Evolutionary conservation across 225 moss, liverwort and hornwort genomes (phyloP).

Genomic region (Marchantia polymorpha): DNA sequence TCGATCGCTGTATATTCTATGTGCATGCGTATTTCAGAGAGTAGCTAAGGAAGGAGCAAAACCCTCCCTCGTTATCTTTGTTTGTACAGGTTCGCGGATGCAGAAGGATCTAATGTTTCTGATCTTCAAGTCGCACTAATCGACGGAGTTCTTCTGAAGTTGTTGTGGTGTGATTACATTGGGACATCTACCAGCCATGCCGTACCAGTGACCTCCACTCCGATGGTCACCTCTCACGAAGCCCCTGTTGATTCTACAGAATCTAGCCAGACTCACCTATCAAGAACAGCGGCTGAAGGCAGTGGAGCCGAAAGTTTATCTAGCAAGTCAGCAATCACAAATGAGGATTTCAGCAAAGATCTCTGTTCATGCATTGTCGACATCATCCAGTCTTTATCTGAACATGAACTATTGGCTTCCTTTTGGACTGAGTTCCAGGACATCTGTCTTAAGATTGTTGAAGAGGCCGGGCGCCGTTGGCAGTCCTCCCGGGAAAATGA

Average conservation of each 20-base stretch:
- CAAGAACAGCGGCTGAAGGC: slow-evolving; percentile 3
- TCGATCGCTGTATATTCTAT: too few relatives aligned
- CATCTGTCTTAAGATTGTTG: slow-evolving; percentile 50
- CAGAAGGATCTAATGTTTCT: slow-evolving; percentile 34
- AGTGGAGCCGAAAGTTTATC: background rate
- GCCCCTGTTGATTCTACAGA: slow-evolving; percentile 13
- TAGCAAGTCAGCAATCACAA: slow-evolving; percentile 27
- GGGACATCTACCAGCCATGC: slow-evolving; percentile 23
- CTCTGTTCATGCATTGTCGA: slow-evolving; percentile 57
- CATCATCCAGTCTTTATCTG: slow-evolving; percentile 47
- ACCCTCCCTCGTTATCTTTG: background rate
- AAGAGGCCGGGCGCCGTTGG: slow-evolving; percentile 45
- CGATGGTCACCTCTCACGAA: background rate
- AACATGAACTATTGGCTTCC: slow-evolving; percentile 42
- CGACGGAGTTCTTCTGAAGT: slow-evolving; percentile 65
- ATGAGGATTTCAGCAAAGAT: slow-evolving; percentile 47
- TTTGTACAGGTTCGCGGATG: slow-evolving; percentile 36
- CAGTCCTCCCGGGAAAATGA: slow-evolving; percentile 31
- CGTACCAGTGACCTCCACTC: background rate
- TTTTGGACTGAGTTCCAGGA: slow-evolving; percentile 87
- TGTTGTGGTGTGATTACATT: slow-evolving; percentile 76
- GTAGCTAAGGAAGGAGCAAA: background rate
- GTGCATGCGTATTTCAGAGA: background rate
- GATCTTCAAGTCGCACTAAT: slow-evolving; percentile 57
- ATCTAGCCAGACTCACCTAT: slow-evolving; percentile 23